Conservation (phyloP, 345 rosid genomes). For the Gossypium turneri region DNA sequence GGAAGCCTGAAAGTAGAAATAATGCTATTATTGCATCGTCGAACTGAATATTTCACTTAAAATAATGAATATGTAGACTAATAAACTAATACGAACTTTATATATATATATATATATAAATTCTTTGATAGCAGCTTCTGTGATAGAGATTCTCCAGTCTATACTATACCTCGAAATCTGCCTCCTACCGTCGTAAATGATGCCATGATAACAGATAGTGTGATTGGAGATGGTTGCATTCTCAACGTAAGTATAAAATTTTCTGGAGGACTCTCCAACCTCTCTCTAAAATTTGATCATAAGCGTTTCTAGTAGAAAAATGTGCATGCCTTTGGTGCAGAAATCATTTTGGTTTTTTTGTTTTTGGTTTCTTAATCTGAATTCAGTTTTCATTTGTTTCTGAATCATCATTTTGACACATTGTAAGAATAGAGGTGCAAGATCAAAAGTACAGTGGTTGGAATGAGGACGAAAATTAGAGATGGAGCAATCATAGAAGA, state of each 20-base stretch:
- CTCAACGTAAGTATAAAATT: constrained; percentile 46
- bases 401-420: constrained; percentile 12
- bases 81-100: constrained; percentile 17
- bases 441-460: constrained; percentile 66
- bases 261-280: neutral
- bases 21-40: neutral
- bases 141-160: constrained; percentile 47
- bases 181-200: constrained; percentile 61
- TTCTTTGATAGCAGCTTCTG: constrained; percentile 46
- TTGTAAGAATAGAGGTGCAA: constrained; percentile 60
- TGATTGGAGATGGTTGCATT: constrained; percentile 79
- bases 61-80: neutral
- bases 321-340: neutral
- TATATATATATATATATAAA: neutral
- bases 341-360: neutral
- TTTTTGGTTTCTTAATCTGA: neutral
- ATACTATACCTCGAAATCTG: constrained; percentile 64
- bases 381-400: neutral
- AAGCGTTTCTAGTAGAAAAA: neutral
- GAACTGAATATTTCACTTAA: constrained; percentile 1
- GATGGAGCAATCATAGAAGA: constrained; percentile 61
- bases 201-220: constrained; percentile 53
- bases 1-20: constrained; percentile 2
- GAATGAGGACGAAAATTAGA: constrained; percentile 70
- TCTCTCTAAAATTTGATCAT: neutral